Percentiles rank a stretch among this genome's conserved stretches.
phyloP scores from a whole-genome alignment of 768 basidiomycete genomes.

The Chalciporus chontae region DNA sequence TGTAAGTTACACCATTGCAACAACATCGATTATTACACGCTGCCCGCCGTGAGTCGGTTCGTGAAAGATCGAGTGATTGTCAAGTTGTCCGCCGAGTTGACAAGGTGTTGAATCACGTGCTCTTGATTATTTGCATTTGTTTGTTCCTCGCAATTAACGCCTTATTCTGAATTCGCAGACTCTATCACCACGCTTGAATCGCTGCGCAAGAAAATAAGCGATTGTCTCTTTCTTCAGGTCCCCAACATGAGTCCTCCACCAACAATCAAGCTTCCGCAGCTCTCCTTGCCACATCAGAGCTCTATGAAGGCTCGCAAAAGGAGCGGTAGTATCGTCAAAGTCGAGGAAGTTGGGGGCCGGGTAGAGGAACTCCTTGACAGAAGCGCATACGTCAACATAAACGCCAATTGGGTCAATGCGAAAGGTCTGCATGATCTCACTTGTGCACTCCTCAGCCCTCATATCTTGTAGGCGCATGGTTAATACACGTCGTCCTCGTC shows the following conservation, averaged over 20 bases:
- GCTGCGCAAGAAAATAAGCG: background rate
- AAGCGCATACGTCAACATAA: conserved; percentile 77
- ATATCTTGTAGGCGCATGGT: conserved; percentile 80
- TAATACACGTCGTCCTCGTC: conserved; percentile 95
- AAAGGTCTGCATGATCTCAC: conserved; percentile 55
- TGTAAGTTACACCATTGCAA: conserved; percentile 66
- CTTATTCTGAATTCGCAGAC: too few species aligned
- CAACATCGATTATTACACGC: conserved; percentile 36
- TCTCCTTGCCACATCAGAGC: conserved; percentile 32
- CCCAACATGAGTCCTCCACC: conserved; percentile 47
- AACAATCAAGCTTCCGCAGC: conserved; percentile 52
- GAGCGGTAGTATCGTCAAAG: conserved; percentile 77
- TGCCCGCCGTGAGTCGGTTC: background rate
- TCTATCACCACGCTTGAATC: background rate
- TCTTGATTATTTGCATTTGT: conserved; percentile 12
- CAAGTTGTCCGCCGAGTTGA: background rate
- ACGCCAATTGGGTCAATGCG: conserved; percentile 91
- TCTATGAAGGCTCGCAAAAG: conserved; percentile 48
- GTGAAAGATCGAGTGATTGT: background rate
- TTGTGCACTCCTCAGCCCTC: background rate
- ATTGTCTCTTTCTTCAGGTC: background rate
- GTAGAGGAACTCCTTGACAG: conserved; percentile 77
- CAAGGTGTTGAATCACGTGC: conserved; percentile 24
- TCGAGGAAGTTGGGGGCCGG: conserved; percentile 75
- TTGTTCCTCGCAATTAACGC: conserved; percentile 1